A percentile compares a stretch with the other conserved stretches of the same genome.
These are phyloP conservation scores for Saccharomycopsis hybrid DNA, from an alignment of 1,139 yeast genomes.

Conservation along the genomic window DNA sequence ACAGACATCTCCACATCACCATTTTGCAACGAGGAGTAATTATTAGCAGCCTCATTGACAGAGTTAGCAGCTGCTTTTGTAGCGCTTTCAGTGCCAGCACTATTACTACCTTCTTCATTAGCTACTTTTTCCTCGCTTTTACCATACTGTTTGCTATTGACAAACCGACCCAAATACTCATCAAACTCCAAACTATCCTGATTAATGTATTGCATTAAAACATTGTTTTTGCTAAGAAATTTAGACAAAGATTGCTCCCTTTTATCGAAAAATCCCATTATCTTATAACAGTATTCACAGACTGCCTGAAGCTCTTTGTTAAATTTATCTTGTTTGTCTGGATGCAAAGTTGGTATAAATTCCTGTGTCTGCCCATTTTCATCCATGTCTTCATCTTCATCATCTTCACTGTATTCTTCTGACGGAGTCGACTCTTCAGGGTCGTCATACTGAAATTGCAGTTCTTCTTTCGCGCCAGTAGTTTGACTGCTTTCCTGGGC, in stretches of 20 bases:
- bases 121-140: too few species aligned
- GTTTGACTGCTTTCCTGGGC: background rate
- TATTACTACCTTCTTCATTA: too few species aligned
- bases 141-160: too few species aligned
- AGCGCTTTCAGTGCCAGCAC: too few species aligned
- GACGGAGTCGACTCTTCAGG: background rate
- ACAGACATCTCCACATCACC: too few species aligned
- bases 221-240: slow-evolving; percentile 6
- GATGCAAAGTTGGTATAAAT: background rate
- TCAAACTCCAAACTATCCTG: background rate
- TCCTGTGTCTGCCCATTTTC: background rate
- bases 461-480: background rate
- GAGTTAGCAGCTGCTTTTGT: too few species aligned
- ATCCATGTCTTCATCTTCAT: background rate
- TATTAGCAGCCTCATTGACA: too few species aligned
- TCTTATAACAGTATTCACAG: slow-evolving; percentile 3
- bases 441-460: background rate
- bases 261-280: slow-evolving; percentile 9
- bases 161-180: too few species aligned
- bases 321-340: background rate
- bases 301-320: background rate
- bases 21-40: too few species aligned
- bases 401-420: background rate
- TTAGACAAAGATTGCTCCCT: slow-evolving; percentile 10
- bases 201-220: slow-evolving; percentile 7